phyloP scores from a whole-genome alignment of 2,329 filamentous ascomycete species.

The Verticillium tricorpus region DNA sequence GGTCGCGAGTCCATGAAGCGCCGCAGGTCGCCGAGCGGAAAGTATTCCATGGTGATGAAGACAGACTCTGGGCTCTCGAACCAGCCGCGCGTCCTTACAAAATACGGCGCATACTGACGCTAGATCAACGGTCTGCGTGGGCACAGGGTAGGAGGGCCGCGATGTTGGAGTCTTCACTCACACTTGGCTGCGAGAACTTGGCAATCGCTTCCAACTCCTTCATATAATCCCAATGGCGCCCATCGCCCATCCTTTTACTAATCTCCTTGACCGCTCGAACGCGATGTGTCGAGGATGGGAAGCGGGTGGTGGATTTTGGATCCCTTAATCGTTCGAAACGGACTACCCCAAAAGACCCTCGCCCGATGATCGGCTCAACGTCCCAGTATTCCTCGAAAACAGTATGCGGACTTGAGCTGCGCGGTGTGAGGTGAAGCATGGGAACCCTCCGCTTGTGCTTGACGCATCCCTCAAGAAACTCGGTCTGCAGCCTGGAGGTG shows the following conservation, averaged over 20 bases:
- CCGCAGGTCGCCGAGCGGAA: constrained; percentile 16
- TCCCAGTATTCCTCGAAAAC: constrained; percentile 11
- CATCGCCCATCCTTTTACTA: constrained; percentile 2
- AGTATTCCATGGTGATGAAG: constrained; percentile 20
- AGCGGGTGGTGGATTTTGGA: neutral
- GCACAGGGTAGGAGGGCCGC: neutral
- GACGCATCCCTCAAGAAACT: neutral
- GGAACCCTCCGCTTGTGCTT: neutral
- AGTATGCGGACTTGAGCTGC: constrained; percentile 6
- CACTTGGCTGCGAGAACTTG: constrained; percentile 15
- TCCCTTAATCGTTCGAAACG: constrained; percentile 7
- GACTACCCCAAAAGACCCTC: constrained; percentile 13
- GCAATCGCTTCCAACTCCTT: constrained; percentile 17
- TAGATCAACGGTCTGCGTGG: neutral
- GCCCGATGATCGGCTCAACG: constrained; percentile 8
- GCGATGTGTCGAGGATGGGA: constrained; percentile 1
- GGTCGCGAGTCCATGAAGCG: constrained; percentile 7
- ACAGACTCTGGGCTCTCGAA: constrained; percentile 11
- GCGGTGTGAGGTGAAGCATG: neutral
- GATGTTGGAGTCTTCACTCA: neutral
- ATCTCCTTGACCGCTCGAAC: constrained; percentile 16
- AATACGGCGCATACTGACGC: constrained; percentile 14
- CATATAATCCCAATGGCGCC: constrained; percentile 5
- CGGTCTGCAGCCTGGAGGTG: neutral
- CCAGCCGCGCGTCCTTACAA: constrained; percentile 19